Conservation (phyloP, 805 yeast species). For the Ogataea thermomethanolica region DNA sequence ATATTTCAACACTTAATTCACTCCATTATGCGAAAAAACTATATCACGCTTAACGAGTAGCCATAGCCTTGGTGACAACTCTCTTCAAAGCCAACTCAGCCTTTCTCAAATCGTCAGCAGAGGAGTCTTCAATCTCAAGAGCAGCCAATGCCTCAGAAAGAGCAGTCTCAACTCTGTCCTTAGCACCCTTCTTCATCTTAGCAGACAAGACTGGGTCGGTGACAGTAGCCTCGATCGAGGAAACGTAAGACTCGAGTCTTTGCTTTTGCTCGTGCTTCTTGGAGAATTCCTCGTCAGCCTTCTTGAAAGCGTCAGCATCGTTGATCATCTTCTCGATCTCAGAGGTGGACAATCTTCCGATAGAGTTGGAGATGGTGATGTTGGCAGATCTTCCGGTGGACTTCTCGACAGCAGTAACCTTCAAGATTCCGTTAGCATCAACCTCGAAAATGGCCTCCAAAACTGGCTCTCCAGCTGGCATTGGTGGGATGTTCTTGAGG, state of each 20-base stretch:
- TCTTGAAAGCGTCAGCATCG: slow-evolving; percentile 99
- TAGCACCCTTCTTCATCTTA: slow-evolving; percentile 94
- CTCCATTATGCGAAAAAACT: slow-evolving; percentile 18
- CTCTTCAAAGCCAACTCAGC: slow-evolving; percentile 99
- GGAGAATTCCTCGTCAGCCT: slow-evolving; percentile 97
- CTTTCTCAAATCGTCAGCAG: slow-evolving; percentile 97
- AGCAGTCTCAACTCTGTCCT: slow-evolving; percentile 97
- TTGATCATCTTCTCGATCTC: slow-evolving; percentile 98
- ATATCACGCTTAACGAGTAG: slow-evolving; percentile 72
- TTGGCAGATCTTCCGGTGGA: slow-evolving; percentile 98
- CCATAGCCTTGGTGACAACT: slow-evolving; percentile 99
- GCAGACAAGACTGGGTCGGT: slow-evolving; percentile 98
- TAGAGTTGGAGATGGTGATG: slow-evolving; percentile 98
- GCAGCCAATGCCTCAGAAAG: slow-evolving; percentile 97
- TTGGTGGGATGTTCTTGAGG: slow-evolving; percentile 96
- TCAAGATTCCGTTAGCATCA: slow-evolving; percentile 99
- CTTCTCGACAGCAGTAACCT: slow-evolving; percentile 98
- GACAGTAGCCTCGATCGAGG: slow-evolving; percentile 91
- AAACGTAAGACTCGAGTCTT: slow-evolving; percentile 97
- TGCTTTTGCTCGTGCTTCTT: slow-evolving; percentile 99
- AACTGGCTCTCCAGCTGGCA: slow-evolving; percentile 99
- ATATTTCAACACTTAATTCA: slow-evolving; percentile 7
- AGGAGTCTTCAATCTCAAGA: slow-evolving; percentile 91
- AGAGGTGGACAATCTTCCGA: slow-evolving; percentile 94
- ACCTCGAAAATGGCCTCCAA: slow-evolving; percentile 98